phyloP scores from a whole-genome alignment of 2,329 filamentous ascomycete species.

The Colletotrichum filicis region DNA sequence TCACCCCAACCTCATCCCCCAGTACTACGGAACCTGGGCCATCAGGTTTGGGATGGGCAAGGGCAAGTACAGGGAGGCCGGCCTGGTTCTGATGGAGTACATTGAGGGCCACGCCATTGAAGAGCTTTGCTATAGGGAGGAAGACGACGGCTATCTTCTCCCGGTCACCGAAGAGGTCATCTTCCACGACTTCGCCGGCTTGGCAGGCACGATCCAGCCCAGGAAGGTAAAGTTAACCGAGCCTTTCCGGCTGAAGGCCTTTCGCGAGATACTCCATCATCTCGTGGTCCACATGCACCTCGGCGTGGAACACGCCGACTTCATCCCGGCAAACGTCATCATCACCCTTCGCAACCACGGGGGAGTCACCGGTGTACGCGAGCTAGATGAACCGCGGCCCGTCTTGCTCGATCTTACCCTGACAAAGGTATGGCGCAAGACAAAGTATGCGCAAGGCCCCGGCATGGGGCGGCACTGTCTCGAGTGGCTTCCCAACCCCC shows the following conservation, averaged over 20 bases:
- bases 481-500: background rate
- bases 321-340: too few species aligned
- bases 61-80: background rate
- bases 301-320: background rate
- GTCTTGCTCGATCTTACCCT: background rate
- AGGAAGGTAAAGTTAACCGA: background rate
- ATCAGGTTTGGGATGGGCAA: background rate
- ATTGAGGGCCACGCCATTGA: background rate
- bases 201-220: too few species aligned
- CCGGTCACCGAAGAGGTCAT: background rate
- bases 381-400: background rate
- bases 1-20: background rate
- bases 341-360: too few species aligned
- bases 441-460: background rate
- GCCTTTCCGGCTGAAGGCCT: background rate
- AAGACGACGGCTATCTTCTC: background rate
- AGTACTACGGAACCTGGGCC: slow-evolving; percentile 3
- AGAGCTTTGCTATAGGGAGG: background rate
- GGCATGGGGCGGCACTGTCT: background rate
- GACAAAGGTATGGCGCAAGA: background rate
- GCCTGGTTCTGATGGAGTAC: background rate
- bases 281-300: background rate
- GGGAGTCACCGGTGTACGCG: background rate
- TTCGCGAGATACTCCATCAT: background rate
- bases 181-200: background rate